phyloP scores from a whole-genome alignment of 305 asterid genomes.

The Rubia balearica region DNA sequence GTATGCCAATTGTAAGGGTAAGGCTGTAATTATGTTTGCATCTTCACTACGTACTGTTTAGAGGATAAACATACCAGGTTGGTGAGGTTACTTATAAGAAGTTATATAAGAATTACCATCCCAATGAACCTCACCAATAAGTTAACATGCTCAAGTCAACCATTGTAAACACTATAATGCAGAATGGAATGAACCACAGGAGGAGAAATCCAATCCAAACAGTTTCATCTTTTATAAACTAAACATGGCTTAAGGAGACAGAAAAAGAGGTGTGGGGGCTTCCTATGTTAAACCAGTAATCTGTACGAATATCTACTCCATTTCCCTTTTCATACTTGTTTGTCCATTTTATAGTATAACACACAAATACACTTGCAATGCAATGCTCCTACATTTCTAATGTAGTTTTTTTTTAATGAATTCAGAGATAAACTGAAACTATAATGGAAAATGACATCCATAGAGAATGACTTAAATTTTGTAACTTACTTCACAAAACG shows the following conservation, averaged over 20 bases:
- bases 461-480: constrained; percentile 7
- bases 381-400: neutral
- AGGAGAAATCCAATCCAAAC: neutral
- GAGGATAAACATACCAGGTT: neutral
- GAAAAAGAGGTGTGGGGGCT: neutral
- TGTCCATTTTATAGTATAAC: neutral
- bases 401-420: neutral
- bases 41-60: neutral
- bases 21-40: neutral
- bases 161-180: neutral
- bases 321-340: too few species aligned
- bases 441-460: neutral
- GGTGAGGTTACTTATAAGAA: neutral
- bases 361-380: neutral
- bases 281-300: neutral
- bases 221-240: neutral
- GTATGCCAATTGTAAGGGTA: neutral
- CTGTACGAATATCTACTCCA: too few species aligned
- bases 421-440: neutral
- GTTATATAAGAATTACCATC: neutral
- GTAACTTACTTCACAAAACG: constrained; percentile 70
- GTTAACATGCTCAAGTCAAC: neutral
- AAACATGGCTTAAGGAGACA: neutral
- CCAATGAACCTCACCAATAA: too few species aligned
- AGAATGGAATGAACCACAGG: neutral